A percentile compares a stretch with the other conserved stretches of the same genome.
These are phyloP conservation scores for Peronospora belbahrii DNA, from an alignment of 352 stramenopile genomes.

Conservation along the genomic window DNA sequence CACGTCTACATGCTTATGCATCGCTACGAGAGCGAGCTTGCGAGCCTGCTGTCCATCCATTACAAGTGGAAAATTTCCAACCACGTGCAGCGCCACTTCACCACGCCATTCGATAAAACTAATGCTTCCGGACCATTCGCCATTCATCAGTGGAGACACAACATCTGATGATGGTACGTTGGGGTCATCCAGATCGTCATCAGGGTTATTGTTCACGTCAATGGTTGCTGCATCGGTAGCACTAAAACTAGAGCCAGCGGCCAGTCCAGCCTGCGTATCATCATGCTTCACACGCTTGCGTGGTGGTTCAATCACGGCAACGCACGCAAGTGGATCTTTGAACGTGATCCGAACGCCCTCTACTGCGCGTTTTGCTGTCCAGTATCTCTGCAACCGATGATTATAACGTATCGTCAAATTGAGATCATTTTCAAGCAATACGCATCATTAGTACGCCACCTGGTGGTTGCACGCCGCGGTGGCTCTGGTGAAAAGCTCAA, in stretches of 20 bases:
- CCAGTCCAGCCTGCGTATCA: conserved; percentile 13
- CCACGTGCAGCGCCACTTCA: conserved; percentile 69
- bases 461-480: conserved; percentile 51
- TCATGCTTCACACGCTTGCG: conserved; percentile 63
- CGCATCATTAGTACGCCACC: conserved; percentile 13
- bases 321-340: conserved; percentile 65
- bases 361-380: conserved; percentile 58
- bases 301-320: conserved; percentile 57
- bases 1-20: conserved; percentile 38
- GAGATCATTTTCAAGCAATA: background rate
- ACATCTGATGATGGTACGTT: conserved; percentile 23
- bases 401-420: background rate
- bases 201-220: conserved; percentile 10
- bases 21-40: conserved; percentile 62
- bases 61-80: conserved; percentile 65
- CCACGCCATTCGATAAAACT: conserved; percentile 83
- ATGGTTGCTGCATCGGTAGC: conserved; percentile 11
- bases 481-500: conserved; percentile 68
- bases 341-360: conserved; percentile 76
- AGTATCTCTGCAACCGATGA: conserved; percentile 42
- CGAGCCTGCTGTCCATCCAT: conserved; percentile 73
- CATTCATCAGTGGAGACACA: conserved; percentile 41
- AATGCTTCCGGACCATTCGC: conserved; percentile 70
- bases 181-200: conserved; percentile 15
- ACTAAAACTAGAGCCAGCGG: conserved; percentile 3